Evolutionary conservation across 495 filamentous ascomycete species (phyloP), one percentile per base, ranked within the genome.

Genomic region (Aspergillus leporis): DNA sequence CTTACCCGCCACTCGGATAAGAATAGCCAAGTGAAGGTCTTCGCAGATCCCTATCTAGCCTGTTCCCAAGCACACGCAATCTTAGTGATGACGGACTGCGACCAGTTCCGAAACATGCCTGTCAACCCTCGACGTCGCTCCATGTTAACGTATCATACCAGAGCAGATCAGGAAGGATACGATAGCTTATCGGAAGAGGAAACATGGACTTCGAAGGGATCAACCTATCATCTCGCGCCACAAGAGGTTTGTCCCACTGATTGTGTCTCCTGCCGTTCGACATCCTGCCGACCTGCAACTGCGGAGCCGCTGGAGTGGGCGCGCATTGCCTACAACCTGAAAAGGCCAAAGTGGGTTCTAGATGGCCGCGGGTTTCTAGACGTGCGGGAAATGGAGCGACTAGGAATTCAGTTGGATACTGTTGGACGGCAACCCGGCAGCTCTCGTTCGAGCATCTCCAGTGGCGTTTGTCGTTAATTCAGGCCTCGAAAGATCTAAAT

Each of bases 341-440:
- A 79, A 47, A 82, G 85, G 55, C 89, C 88, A 2, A 83, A 81
- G 59, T 88, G 83, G 75, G 73, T 91, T 5, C 91, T 92, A 67
- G 89, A 92, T 57, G 89, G 89, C 16, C 81, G 86, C 30, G 82
- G 85, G 28, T 73, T 88, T 23, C 67, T 91, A 14, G 82, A 90
- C 62, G 71, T 74, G 8, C 64, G 61, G 14, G 78, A 80, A 59
- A 74, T 91, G 66, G 76, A 79, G 38, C 73, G 67, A 41, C 65
- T 90, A 30, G 87, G 86, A 0, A 81, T 90, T 23, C 59, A 65
- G 9, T 63, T 71, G 19, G 66, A 70, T 22, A 56, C 56, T 31
- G 55, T 72, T 40, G 69, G 71, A 13, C 60, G 65, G 45, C 63
- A 56, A 30, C 34, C 34, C 10, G 34, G 4, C 10, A 8, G 3